Evolutionary conservation across 805 yeast genomes (phyloP), one percentile per base, ranked within the genome.

Genomic region (Candida boleticola): DNA sequence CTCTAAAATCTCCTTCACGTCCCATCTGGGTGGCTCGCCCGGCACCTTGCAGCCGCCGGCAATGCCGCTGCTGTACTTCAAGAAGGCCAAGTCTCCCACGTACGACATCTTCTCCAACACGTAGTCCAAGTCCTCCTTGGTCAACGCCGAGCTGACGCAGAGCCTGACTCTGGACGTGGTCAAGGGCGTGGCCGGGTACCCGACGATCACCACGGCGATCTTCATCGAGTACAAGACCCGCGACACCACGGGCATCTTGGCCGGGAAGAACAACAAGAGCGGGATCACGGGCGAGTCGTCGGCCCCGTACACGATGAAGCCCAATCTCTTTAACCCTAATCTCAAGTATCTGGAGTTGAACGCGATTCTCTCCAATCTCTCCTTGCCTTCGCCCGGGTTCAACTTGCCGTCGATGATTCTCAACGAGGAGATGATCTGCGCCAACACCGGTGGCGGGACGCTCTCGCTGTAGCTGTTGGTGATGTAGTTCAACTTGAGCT

Each of bases 261-360:
- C 82, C 19, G 99, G 99, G 40, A 88, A 80, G 59, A 85, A 93
- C 48, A 90, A 66, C 60, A 93, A 70, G 47, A 92, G 63, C 26
- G 99, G 99, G 45, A 93, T 81, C 40, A 93, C 96, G 1, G 99
- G 99, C 32, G 96, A 86, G 63, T 93, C 99, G 53, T 93, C 97
- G 48, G 85, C 85, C 51, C 99, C 99, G 53, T 83, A 85, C 36
- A 89, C 93, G 56, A 90, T 89, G 63, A 90, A 93, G 1, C 99
- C 99, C 47, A 93, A 71, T 61, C 92, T 83, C 62, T 87, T 89
- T 57, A 93, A 74, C 40, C 96, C 99, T 35, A 89, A 71, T 57
- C 98, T 80, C 46, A 93, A 71, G 66, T 93, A 93, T 54, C 99
- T 80, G 11, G 98, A 87, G 66, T 93, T 93, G 74, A 93, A 93